phyloP scores from a whole-genome alignment of 2,329 filamentous ascomycete genomes.

The Daldinia sp. region DNA sequence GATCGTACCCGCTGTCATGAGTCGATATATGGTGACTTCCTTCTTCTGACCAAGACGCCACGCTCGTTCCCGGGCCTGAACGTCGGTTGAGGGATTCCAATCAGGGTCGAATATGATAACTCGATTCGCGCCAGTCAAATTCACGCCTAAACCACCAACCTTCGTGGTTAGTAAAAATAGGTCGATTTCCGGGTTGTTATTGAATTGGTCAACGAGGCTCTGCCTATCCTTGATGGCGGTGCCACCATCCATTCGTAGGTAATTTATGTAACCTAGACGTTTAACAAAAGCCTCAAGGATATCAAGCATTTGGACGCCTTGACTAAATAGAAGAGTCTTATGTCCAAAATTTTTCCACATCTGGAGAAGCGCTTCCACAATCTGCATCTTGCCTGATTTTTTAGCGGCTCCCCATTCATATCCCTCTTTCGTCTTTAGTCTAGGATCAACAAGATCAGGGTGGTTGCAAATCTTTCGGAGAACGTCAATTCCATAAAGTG shows the following conservation, averaged over 20 bases:
- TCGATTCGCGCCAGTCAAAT: constrained; percentile 91
- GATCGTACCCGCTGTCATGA: constrained; percentile 98
- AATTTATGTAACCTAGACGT: constrained; percentile 75
- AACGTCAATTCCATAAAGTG: constrained; percentile 90
- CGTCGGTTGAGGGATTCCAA: constrained; percentile 97
- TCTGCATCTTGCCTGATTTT: constrained; percentile 95
- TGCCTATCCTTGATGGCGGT: constrained; percentile 92
- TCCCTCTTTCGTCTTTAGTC: constrained; percentile 65
- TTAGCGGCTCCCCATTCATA: constrained; percentile 82
- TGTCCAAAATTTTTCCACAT: constrained; percentile 92
- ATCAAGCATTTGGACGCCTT: constrained; percentile 94
- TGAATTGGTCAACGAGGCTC: constrained; percentile 91
- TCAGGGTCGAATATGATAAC: constrained; percentile 99
- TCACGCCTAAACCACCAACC: constrained; percentile 92
- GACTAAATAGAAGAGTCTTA: constrained; percentile 92
- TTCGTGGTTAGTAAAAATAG: constrained; percentile 96
- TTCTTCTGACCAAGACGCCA: constrained; percentile 96
- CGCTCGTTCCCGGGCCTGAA: constrained; percentile 93
- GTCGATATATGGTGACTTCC: constrained; percentile 93
- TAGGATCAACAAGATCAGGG: constrained; percentile 83
- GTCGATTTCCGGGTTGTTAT: constrained; percentile 80
- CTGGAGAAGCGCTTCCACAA: constrained; percentile 86
- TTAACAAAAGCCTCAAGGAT: constrained; percentile 87
- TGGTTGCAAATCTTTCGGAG: constrained; percentile 98
- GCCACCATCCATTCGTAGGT: constrained; percentile 91